Percentiles rank a stretch among this genome's conserved stretches.
Evolutionary conservation across 345 rosid genomes (phyloP).

Genomic region (Euphorbia peplus): DNA sequence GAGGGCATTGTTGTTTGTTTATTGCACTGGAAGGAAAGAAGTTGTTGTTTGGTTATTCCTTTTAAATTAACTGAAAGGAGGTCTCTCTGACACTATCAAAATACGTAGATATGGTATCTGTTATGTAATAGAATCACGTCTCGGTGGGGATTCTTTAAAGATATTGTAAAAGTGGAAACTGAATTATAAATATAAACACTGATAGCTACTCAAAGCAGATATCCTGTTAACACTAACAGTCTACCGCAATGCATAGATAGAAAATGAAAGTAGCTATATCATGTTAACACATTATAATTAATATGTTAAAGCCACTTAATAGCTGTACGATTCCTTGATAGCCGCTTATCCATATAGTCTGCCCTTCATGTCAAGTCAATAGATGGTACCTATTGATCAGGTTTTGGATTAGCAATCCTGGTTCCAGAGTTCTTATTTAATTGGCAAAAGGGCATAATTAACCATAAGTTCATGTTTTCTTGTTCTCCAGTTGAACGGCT

Average conservation of each 20-base stretch:
- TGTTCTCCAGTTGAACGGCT: slow-evolving; percentile 61
- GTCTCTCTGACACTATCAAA: not conserved
- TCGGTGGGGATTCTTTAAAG: not conserved
- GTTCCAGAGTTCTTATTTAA: not conserved
- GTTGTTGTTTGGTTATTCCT: not conserved
- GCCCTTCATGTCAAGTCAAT: not conserved
- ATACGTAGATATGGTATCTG: not conserved
- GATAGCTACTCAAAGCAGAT: not conserved
- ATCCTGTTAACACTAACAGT: too few relatives aligned
- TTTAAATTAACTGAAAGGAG: not conserved
- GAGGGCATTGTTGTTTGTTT: too few relatives aligned
- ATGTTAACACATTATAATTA: not conserved
- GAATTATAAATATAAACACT: not conserved
- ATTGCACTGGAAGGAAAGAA: too few relatives aligned
- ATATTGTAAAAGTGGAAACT: not conserved
- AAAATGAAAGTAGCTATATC: too few relatives aligned
- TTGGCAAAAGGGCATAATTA: not conserved
- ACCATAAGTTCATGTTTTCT: not conserved
- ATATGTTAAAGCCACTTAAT: not conserved
- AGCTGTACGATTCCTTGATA: not conserved
- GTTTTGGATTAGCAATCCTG: not conserved
- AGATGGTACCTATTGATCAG: not conserved
- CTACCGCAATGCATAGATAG: too few relatives aligned
- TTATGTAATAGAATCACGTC: not conserved
- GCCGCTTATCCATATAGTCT: not conserved